A percentile compares a stretch with the other conserved stretches of the same genome.
phyloP scores from a whole-genome alignment of 108 stramenopile species.

The Cyclotella kingstonii region DNA sequence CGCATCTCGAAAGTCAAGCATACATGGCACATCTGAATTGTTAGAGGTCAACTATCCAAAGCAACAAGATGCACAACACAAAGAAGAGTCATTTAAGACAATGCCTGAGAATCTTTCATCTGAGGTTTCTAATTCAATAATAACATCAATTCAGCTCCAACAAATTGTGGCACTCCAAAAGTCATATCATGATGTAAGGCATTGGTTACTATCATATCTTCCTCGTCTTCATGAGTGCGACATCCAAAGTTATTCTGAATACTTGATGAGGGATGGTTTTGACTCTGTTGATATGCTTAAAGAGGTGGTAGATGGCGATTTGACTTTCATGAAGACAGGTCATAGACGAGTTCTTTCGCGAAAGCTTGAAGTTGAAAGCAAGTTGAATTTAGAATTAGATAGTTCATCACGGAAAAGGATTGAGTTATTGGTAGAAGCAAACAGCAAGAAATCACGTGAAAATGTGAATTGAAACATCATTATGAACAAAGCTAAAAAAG shows the following conservation, averaged over 20 bases:
- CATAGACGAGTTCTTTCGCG: slow-evolving; percentile 25
- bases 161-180: background rate
- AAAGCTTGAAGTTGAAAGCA: slow-evolving; percentile 15
- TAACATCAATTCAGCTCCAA: background rate
- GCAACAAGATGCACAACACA: background rate
- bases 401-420: background rate
- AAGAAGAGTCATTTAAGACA: background rate
- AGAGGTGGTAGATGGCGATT: slow-evolving; percentile 21
- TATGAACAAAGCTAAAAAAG: too few species aligned
- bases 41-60: background rate
- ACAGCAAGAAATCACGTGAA: background rate
- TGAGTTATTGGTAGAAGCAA: slow-evolving; percentile 6
- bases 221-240: slow-evolving; percentile 31
- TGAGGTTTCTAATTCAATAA: background rate
- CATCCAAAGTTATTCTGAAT: slow-evolving; percentile 12
- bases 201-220: slow-evolving; percentile 26
- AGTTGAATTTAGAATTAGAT: slow-evolving; percentile 4
- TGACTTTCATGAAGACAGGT: slow-evolving; percentile 44
- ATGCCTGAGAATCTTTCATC: too few species aligned
- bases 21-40: slow-evolving; percentile 3
- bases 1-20: background rate
- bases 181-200: slow-evolving; percentile 11
- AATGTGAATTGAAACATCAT: too few species aligned
- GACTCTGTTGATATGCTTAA: slow-evolving; percentile 38
- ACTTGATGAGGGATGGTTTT: slow-evolving; percentile 38